These are phyloP conservation scores for Apophysomyces trapeziformis DNA, from an alignment of 371 early-diverging fungal species.

Conservation along the genomic window DNA sequence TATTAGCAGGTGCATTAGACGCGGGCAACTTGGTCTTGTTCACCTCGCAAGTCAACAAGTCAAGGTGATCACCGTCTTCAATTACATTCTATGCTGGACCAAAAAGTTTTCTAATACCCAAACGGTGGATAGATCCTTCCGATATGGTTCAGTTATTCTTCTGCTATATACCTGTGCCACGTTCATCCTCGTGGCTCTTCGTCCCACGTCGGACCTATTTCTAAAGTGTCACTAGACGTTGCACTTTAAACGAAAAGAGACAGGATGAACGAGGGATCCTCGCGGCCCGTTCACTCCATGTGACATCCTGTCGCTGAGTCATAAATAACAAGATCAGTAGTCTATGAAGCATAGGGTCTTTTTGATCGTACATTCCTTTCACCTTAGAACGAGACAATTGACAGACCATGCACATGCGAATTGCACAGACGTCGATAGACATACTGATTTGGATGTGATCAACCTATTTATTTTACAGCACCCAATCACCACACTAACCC, in stretches of 20 bases:
- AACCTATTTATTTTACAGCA: no score
- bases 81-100: background rate
- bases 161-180: background rate
- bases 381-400: no score
- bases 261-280: constrained; percentile 8
- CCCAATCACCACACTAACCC: background rate
- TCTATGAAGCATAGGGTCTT: background rate
- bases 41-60: no score
- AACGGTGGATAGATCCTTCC: no score
- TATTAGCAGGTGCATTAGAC: constrained; percentile 9
- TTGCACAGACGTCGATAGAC: no score
- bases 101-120: background rate
- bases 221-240: constrained; percentile 5
- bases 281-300: constrained; percentile 8
- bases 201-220: constrained; percentile 11
- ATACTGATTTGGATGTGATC: no score
- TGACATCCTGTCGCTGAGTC: background rate
- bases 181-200: constrained; percentile 10
- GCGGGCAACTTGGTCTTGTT: background rate
- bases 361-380: no score
- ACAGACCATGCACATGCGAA: no score
- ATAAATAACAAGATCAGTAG: background rate
- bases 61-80: background rate
- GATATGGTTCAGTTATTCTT: background rate
- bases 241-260: constrained; percentile 5